Base-by-base conservation (phyloP, 768 basidiomycete species). In the Tulasnella sp. region DNA sequence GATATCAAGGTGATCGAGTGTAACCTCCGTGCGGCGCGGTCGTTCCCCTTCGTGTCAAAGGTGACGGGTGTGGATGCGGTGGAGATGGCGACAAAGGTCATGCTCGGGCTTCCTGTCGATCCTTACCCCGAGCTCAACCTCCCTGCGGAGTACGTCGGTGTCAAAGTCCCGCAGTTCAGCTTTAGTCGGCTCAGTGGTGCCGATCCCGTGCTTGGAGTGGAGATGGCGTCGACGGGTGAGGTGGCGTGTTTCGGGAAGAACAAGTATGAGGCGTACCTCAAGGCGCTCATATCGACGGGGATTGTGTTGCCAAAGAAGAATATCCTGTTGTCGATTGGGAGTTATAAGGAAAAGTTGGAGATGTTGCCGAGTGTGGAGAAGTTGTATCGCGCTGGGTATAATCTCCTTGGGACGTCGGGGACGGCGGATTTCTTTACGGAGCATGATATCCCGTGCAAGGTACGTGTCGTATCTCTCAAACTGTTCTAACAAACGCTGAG, bases 1-100 rank as follows among this genome's bases (percentile, higher is more conserved):
- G 94, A 97, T 71, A 98, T 99, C 77, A 99, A 99, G 77, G 94
- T 99, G 65, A 99, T 99, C 69, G 94, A 99, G 70, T 98, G 94
- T 72, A 99, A 99, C 72, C 74, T 99, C 32, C 89, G 94, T 56
- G 96, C 96, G 0, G 94, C 94, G 21, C 81, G 94, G 60, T 97
- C 94, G 0, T 97, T 94, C 81, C 94, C 94, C 39, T 99, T 99
- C 74, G 94, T 99, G 23, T 96, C 92, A 6, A 99, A 99, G 70
- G 91, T 96, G 59, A 97, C 96, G 6, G 92, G 92, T 32, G 78
- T 97, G 63, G 93, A 99, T 67, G 94, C 94, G 3, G 97, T 99
- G 63, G 94, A 98, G 74, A 83, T 98, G 80, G 96, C 94, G 34
- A 99, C 94, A 39, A 97, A 96, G 69, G 94, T 96, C 62, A 98